Evolutionary conservation across 2,329 filamentous ascomycete genomes (phyloP).

Genomic region (Verticillium longisporum): DNA sequence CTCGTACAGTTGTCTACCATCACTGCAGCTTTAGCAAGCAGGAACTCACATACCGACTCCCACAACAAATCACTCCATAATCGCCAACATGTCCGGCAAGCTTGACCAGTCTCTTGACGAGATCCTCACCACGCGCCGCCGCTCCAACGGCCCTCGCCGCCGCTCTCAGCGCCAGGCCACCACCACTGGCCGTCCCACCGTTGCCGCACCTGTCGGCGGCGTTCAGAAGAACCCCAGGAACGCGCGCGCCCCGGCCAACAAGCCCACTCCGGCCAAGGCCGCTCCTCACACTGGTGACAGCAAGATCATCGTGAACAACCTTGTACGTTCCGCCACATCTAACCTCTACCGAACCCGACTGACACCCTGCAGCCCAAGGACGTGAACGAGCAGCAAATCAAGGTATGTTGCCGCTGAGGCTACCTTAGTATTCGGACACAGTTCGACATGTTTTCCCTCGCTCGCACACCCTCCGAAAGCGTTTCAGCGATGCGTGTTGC

Average conservation of each 20-base stretch:
- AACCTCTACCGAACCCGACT: constrained; percentile 25
- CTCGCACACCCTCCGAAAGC: constrained; percentile 25
- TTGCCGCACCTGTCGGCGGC: constrained; percentile 72
- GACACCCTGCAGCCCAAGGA: constrained; percentile 71
- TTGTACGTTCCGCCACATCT: constrained; percentile 55
- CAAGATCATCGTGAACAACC: constrained; percentile 98
- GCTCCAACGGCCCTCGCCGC: constrained; percentile 45
- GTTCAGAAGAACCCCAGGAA: constrained; percentile 70
- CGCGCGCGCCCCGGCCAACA: constrained; percentile 50
- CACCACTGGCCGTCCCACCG: constrained; percentile 46
- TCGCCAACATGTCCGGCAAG: constrained; percentile 74
- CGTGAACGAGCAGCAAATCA: constrained; percentile 95
- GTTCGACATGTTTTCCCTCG: constrained; percentile 51
- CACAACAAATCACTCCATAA: background rate
- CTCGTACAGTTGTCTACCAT: constrained; percentile 4
- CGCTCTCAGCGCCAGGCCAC: constrained; percentile 33
- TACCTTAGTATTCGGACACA: constrained; percentile 59
- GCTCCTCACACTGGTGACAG: constrained; percentile 62
- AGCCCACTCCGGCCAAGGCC: constrained; percentile 59
- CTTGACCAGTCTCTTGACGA: constrained; percentile 96
- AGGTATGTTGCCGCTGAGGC: constrained; percentile 98
- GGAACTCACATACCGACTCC: background rate
- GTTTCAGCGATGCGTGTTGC: constrained; percentile 7
- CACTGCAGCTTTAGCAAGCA: constrained; percentile 1
- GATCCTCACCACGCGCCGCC: constrained; percentile 75